These are phyloP conservation scores for Schizopora paradoxa DNA, from an alignment of 1,284 basidiomycete species.

Conservation along the genomic window DNA sequence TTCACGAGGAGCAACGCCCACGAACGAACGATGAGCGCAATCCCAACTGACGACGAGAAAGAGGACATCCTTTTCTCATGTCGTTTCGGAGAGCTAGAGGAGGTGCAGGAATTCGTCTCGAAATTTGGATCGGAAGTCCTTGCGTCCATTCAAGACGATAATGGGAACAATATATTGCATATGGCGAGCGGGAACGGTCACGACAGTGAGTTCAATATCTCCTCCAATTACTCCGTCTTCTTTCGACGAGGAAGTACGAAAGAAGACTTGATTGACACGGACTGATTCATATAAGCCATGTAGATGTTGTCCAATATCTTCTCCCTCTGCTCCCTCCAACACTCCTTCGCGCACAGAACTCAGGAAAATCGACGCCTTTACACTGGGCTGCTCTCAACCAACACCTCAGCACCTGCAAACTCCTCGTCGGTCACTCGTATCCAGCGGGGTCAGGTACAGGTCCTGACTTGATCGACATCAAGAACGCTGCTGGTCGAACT, in stretches of 20 bases:
- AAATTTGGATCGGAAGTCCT: constrained; percentile 53
- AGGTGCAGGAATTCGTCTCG: constrained; percentile 61
- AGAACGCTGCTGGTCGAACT: constrained; percentile 63
- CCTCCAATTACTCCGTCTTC: neutral
- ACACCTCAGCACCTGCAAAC: constrained; percentile 61
- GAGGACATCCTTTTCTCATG: constrained; percentile 78
- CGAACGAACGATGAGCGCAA: constrained; percentile 23
- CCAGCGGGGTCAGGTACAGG: constrained; percentile 42
- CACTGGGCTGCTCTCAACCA: constrained; percentile 87
- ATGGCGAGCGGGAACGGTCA: constrained; percentile 88
- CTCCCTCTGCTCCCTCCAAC: constrained; percentile 56
- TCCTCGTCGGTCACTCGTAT: constrained; percentile 52
- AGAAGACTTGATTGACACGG: too few relatives aligned
- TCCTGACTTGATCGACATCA: constrained; percentile 62
- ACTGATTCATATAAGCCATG: constrained; percentile 34
- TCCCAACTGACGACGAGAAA: constrained; percentile 53
- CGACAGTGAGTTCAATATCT: constrained; percentile 48
- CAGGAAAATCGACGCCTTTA: constrained; percentile 70
- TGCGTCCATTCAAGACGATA: constrained; percentile 58
- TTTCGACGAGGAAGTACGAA: too few relatives aligned
- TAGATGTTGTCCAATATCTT: constrained; percentile 70
- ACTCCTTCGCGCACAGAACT: constrained; percentile 58
- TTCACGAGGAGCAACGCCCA: too few relatives aligned
- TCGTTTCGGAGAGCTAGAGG: constrained; percentile 81
- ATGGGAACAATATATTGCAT: constrained; percentile 75